Evolutionary conservation across 2,329 filamentous ascomycete genomes (phyloP).

Genomic region (Tolypocladium album): DNA sequence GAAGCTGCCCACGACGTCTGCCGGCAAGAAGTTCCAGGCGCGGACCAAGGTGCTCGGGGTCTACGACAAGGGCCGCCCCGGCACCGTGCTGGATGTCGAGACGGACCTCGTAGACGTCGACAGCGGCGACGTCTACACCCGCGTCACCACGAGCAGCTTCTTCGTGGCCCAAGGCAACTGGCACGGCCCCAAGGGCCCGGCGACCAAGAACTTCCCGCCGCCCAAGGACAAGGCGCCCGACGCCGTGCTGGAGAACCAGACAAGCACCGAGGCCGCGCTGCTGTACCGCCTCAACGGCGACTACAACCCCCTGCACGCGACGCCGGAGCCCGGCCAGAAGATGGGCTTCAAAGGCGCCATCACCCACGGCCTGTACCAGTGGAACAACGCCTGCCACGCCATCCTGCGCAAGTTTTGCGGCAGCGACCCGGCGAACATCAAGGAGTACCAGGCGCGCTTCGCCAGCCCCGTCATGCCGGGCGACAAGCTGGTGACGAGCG

Average conservation of each 20-base stretch:
- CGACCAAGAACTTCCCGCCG: slow-evolving; percentile 66
- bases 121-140: slow-evolving; percentile 59
- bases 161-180: slow-evolving; percentile 72
- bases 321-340: slow-evolving; percentile 71
- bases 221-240: slow-evolving; percentile 67
- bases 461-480: slow-evolving; percentile 75
- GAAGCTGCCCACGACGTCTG: slow-evolving; percentile 60
- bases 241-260: slow-evolving; percentile 58
- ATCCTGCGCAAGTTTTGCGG: slow-evolving; percentile 64
- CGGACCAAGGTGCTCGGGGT: slow-evolving; percentile 71
- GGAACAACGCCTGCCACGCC: slow-evolving; percentile 68
- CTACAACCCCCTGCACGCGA: slow-evolving; percentile 88
- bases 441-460: slow-evolving; percentile 83
- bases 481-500: slow-evolving; percentile 70
- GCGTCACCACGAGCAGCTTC: slow-evolving; percentile 61
- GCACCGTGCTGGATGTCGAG: slow-evolving; percentile 73
- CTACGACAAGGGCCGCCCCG: slow-evolving; percentile 81
- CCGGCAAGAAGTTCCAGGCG: slow-evolving; percentile 63
- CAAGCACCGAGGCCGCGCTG: slow-evolving; percentile 59
- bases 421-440: slow-evolving; percentile 70
- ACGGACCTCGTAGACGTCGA: slow-evolving; percentile 61
- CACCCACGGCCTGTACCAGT: slow-evolving; percentile 81
- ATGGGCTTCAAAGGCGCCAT: slow-evolving; percentile 90
- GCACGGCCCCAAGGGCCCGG: slow-evolving; percentile 84
- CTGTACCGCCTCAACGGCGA: slow-evolving; percentile 83